phyloP scores from a whole-genome alignment of 2,329 filamentous ascomycete genomes.

The Xylariaceae sp. region DNA sequence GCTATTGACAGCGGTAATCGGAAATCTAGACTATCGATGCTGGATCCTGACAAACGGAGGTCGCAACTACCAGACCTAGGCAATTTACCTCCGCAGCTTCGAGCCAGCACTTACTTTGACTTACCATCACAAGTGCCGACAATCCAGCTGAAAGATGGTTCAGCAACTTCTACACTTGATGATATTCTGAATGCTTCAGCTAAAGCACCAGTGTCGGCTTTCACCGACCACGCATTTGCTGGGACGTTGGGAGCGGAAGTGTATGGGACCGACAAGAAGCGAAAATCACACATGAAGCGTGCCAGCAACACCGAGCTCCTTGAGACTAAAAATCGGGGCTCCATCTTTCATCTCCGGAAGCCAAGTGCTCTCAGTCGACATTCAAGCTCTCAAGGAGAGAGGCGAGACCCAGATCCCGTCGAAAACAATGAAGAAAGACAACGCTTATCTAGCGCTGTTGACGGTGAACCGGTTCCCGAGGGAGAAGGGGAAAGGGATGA shows the following conservation, averaged over 20 bases:
- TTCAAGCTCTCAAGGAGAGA: constrained; percentile 35
- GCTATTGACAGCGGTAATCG: constrained; percentile 18
- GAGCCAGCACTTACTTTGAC: constrained; percentile 93
- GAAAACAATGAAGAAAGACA: constrained; percentile 38
- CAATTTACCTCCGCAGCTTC: constrained; percentile 79
- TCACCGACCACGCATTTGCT: constrained; percentile 86
- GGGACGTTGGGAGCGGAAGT: constrained; percentile 78
- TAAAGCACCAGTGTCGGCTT: constrained; percentile 85
- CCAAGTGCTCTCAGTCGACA: constrained; percentile 44
- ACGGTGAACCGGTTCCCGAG: constrained; percentile 45
- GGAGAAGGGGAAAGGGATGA: constrained; percentile 55
- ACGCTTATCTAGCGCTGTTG: constrained; percentile 34
- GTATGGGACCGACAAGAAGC: constrained; percentile 68
- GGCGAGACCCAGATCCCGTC: constrained; percentile 27
- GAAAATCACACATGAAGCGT: constrained; percentile 47
- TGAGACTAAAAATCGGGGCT: constrained; percentile 54
- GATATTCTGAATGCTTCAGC: constrained; percentile 91
- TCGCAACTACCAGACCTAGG: constrained; percentile 51
- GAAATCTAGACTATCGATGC: constrained; percentile 40
- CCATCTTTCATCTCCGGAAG: constrained; percentile 57
- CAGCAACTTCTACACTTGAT: constrained; percentile 87
- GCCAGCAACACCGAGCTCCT: constrained; percentile 34
- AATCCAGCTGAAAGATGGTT: constrained; percentile 73
- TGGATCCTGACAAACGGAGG: constrained; percentile 47
- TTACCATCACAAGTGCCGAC: constrained; percentile 59